phyloP scores from a whole-genome alignment of 805 yeast genomes.

The Hanseniaspora vineae region DNA sequence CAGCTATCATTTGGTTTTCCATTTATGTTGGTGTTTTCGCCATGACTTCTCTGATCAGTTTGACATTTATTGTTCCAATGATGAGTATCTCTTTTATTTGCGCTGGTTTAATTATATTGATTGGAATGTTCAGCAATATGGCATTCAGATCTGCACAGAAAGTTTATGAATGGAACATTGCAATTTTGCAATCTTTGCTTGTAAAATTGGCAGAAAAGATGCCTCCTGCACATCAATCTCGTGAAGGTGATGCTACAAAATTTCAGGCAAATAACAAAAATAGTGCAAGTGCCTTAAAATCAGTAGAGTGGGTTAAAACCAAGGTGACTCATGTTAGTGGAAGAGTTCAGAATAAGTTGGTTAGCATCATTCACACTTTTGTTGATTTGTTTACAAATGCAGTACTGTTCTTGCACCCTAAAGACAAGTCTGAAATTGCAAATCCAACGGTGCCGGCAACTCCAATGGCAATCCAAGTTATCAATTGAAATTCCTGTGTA shows the following conservation, averaged over 20 bases:
- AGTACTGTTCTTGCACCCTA: too few relatives aligned
- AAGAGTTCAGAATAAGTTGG: too few relatives aligned
- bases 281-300: too few relatives aligned
- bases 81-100: slow-evolving; percentile 16
- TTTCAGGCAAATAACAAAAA: not conserved
- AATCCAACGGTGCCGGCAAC: too few relatives aligned
- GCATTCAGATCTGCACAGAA: slow-evolving; percentile 16
- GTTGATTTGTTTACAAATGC: too few relatives aligned
- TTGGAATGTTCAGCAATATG: slow-evolving; percentile 18
- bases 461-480: too few relatives aligned
- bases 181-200: slow-evolving; percentile 9
- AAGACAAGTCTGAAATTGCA: too few relatives aligned
- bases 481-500: too few relatives aligned
- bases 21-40: slow-evolving; percentile 13
- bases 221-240: slow-evolving; percentile 1
- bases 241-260: not conserved
- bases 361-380: too few relatives aligned
- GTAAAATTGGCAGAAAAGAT: slow-evolving; percentile 10
- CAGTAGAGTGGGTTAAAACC: too few relatives aligned
- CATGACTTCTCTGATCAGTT: slow-evolving; percentile 10
- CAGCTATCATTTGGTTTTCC: slow-evolving; percentile 7
- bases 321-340: too few relatives aligned
- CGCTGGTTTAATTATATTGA: slow-evolving; percentile 17
- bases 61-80: slow-evolving; percentile 17
- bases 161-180: slow-evolving; percentile 14